Conservation (phyloP, 176 grass and related monocot species). For the Lolium rigidum region DNA sequence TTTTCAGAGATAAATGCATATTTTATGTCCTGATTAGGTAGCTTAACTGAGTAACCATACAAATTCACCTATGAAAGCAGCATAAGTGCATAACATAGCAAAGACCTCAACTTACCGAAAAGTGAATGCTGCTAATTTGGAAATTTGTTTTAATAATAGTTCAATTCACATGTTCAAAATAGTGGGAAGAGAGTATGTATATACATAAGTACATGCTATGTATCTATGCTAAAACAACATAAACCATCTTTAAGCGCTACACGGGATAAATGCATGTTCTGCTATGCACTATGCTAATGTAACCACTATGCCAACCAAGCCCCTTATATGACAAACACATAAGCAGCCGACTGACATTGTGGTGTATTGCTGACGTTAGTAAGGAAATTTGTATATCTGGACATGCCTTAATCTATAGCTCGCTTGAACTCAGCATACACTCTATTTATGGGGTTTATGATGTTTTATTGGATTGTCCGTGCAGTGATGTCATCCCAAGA, state of each 20-base stretch:
- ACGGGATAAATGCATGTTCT: background rate
- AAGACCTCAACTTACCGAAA: background rate
- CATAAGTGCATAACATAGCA: background rate
- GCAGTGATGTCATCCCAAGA: conserved; percentile 98
- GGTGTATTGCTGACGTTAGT: background rate
- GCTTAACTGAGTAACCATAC: conserved; percentile 8
- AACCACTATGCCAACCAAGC: background rate
- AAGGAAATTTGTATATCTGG: background rate
- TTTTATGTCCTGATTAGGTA: background rate
- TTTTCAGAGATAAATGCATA: background rate
- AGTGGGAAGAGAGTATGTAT: background rate
- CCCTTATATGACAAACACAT: conserved; percentile 27
- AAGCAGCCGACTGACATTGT: background rate
- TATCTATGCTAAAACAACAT: background rate
- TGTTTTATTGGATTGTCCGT: conserved; percentile 28
- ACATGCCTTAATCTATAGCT: background rate
- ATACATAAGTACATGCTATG: conserved; percentile 32
- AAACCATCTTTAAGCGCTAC: background rate
- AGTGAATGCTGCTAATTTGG: background rate
- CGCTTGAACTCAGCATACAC: background rate
- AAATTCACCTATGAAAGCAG: background rate
- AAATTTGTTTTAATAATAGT: conserved; percentile 9
- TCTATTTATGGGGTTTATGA: conserved; percentile 7
- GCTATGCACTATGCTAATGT: conserved; percentile 1
- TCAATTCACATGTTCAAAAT: background rate